Conservation (phyloP, 2,329 filamentous ascomycete genomes). For the Trichoderma pleuroti region DNA sequence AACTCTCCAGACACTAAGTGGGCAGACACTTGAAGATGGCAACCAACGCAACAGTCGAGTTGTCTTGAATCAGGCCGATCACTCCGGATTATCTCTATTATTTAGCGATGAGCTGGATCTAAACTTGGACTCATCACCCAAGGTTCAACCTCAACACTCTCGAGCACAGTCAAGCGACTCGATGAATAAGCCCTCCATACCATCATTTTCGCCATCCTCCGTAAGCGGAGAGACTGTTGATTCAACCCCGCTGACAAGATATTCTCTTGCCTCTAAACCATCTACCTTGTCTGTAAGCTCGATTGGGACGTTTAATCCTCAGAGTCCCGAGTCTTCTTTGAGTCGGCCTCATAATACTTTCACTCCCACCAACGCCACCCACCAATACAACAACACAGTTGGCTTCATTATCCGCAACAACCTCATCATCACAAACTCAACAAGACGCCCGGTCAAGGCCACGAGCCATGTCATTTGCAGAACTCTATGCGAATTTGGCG, state of each 20-base stretch:
- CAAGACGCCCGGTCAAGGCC: not conserved
- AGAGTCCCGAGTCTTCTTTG: not conserved
- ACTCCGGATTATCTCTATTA: not conserved
- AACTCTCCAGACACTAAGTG: not conserved
- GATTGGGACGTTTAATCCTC: not conserved
- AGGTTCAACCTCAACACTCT: not conserved
- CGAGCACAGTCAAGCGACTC: not conserved
- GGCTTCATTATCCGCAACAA: not conserved
- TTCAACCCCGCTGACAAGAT: not conserved
- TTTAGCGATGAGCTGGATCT: not conserved
- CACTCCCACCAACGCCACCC: not conserved
- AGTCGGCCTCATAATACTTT: not conserved
- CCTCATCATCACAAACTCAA: not conserved
- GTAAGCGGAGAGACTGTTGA: not conserved
- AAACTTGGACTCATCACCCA: too few relatives aligned
- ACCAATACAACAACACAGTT: not conserved
- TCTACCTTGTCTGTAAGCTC: not conserved
- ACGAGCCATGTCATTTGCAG: not conserved
- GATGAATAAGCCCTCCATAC: not conserved
- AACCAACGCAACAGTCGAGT: not conserved
- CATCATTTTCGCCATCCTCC: not conserved
- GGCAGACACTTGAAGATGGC: not conserved
- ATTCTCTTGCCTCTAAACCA: not conserved
- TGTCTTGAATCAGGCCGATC: not conserved
- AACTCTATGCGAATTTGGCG: not conserved